phyloP scores from a whole-genome alignment of 495 filamentous ascomycete species.

The Staphylotrichum tortipilum region DNA sequence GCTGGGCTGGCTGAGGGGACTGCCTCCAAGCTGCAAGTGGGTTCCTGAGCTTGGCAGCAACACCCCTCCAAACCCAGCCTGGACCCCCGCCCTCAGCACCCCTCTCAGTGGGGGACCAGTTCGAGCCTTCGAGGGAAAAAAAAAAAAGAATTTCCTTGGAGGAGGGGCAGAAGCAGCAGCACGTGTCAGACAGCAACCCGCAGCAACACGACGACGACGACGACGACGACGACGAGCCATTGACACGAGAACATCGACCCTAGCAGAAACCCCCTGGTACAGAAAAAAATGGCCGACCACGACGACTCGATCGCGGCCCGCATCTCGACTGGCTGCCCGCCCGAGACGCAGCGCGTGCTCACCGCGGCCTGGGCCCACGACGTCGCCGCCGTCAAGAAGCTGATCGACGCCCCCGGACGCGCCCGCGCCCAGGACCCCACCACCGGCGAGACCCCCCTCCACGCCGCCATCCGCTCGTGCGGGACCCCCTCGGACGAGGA shows the following conservation, averaged over 20 bases:
- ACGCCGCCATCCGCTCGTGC: slow-evolving; percentile 82
- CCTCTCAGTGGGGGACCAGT: too few relatives aligned
- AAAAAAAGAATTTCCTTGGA: too few relatives aligned
- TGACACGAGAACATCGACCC: too few relatives aligned
- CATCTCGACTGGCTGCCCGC: slow-evolving; percentile 39
- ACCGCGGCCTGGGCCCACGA: slow-evolving; percentile 81
- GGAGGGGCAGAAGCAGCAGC: too few relatives aligned
- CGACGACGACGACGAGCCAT: too few relatives aligned
- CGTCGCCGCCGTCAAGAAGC: slow-evolving; percentile 57
- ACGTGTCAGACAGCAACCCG: too few relatives aligned
- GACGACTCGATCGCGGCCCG: slow-evolving; percentile 35
- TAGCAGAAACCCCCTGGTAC: neutral
- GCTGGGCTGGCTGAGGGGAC: too few relatives aligned
- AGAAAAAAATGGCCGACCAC: slow-evolving; percentile 17
- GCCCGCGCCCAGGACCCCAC: slow-evolving; percentile 76
- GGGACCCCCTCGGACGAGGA: slow-evolving; percentile 38
- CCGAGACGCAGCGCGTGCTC: slow-evolving; percentile 50
- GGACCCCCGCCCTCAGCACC: too few relatives aligned
- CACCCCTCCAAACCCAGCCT: too few relatives aligned
- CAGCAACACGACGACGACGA: too few relatives aligned
- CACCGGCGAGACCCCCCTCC: slow-evolving; percentile 79
- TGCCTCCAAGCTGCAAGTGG: too few relatives aligned
- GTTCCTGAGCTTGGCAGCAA: neutral
- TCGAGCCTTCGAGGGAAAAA: too few relatives aligned
- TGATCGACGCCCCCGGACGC: slow-evolving; percentile 54